Conservation (phyloP, 306 rosid genomes). For the Prunus fruticosa region DNA sequence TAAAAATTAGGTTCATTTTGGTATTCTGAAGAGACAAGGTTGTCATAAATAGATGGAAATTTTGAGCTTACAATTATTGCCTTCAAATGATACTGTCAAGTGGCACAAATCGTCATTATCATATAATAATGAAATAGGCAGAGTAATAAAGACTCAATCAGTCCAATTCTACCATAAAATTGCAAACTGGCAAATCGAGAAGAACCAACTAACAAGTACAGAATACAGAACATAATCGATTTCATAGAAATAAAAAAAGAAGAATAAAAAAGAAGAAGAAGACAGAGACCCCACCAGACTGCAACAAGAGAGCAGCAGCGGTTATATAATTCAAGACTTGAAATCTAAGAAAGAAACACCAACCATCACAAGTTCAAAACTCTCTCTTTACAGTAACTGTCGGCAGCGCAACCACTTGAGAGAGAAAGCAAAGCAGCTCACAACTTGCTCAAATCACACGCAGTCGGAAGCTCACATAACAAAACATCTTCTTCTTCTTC, state of each 20-base stretch:
- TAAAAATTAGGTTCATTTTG: too few relatives aligned
- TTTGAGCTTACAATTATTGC: neutral
- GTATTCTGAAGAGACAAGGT: too few relatives aligned
- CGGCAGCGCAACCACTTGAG: conserved; percentile 50
- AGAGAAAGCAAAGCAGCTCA: neutral
- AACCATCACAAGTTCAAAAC: conserved; percentile 7
- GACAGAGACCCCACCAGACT: conserved; percentile 15
- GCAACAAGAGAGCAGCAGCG: conserved; percentile 16
- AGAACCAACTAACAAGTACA: neutral
- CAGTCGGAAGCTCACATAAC: conserved; percentile 1
- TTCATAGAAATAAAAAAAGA: neutral
- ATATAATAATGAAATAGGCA: neutral
- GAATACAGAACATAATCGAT: neutral
- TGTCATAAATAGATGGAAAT: too few relatives aligned
- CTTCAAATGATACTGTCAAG: too few relatives aligned
- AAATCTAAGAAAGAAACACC: conserved; percentile 56
- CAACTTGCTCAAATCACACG: neutral
- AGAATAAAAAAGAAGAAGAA: neutral
- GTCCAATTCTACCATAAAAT: neutral
- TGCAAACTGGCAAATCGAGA: neutral
- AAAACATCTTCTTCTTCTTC: neutral
- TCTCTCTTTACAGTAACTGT: conserved; percentile 36
- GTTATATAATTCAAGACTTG: conserved; percentile 43
- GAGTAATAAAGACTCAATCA: neutral
- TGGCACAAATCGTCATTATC: neutral